Base-by-base conservation (phyloP, 805 yeast species). In the Candida railenensis region DNA sequence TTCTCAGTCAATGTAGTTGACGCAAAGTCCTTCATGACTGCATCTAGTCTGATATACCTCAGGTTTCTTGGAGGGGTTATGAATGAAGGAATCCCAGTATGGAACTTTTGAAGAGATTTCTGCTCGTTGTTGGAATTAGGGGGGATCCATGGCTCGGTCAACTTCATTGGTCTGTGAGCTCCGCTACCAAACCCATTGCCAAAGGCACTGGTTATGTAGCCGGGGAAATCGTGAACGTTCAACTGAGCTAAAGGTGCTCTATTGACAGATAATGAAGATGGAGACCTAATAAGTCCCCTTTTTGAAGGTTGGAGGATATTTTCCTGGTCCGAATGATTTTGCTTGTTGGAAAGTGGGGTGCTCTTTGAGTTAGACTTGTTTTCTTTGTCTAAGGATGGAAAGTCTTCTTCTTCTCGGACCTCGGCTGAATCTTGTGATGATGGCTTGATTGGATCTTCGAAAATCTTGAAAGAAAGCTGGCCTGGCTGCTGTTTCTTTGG, bases 251-350 rank as follows among this genome's bases (percentile, higher is more conserved):
- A 60, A 2, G 71, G 68, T 14, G 21, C 37, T 50, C 74, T 57
- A 2, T 38, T 22, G 9, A 48, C 20, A 15, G 34, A 22, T 37
- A 20, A 36, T 14, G 39, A 36, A 7, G 39, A 4, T 5, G 19
- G 19, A 34, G 19, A n/a, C 16, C 37, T 7, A 16, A 15, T 16
- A 12, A 33, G 18, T 9, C 16, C 19, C 14, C 19, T 36, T 22
- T 36, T 52, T 40, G 59, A 60, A 8, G 73, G 72, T 52, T 65
- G 73, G 48, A 69, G 57, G 39, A 69, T 61, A 51, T 72, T 72
- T 49, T 72, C 77, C 57, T 72, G 74, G 51, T 72, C 74, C 45
- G 59, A 59, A 49, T 65, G 63, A 48, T 58, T 58, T 21, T 46
- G 53, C 36, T 50, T 55, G 49, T 60, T 62, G 34, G 53, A 45